A percentile compares a stretch with the other conserved stretches of the same genome.
Evolutionary conservation across 179 eudicot genomes (phyloP).

Genomic region (Amaranthus tricolor): DNA sequence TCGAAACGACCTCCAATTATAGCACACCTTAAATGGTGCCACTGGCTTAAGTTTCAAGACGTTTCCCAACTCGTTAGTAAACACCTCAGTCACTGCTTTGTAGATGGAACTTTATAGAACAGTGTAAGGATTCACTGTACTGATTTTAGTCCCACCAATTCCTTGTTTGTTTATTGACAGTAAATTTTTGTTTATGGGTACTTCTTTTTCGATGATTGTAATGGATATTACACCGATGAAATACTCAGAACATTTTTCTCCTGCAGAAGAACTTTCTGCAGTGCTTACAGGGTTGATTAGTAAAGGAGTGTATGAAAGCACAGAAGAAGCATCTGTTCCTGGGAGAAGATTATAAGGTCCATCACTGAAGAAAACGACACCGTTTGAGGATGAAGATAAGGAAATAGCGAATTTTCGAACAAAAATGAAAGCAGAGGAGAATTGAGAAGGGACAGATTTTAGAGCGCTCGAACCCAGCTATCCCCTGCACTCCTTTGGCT

Average conservation of each 20-base stretch:
- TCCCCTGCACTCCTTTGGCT: conserved; percentile 33
- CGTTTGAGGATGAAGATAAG: conserved; percentile 30
- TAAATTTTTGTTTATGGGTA: conserved; percentile 27
- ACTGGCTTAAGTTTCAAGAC: conserved; percentile 30
- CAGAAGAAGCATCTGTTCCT: conserved; percentile 35
- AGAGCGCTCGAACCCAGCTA: conserved; percentile 50
- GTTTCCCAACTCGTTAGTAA: conserved; percentile 27
- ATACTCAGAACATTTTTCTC: conserved; percentile 34
- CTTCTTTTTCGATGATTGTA: conserved; percentile 17
- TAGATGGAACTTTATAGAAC: conserved; percentile 40
- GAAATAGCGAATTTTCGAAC: conserved; percentile 46
- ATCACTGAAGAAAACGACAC: conserved; percentile 46
- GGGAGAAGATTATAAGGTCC: conserved; percentile 48
- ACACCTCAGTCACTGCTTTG: conserved; percentile 24
- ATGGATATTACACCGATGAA: conserved; percentile 28
- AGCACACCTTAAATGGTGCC: conserved; percentile 46
- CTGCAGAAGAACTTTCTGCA: conserved; percentile 10
- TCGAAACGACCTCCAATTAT: conserved; percentile 11
- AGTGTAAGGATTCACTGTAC: conserved; percentile 46
- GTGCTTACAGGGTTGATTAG: conserved; percentile 34
- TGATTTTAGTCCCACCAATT: conserved; percentile 44
- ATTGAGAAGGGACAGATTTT: conserved; percentile 39
- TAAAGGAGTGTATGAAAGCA: conserved; percentile 43
- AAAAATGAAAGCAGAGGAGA: conserved; percentile 34
- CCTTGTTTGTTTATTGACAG: conserved; percentile 32